phyloP scores from a whole-genome alignment of 208 protist species.

The Trypanosoma theileri region DNA sequence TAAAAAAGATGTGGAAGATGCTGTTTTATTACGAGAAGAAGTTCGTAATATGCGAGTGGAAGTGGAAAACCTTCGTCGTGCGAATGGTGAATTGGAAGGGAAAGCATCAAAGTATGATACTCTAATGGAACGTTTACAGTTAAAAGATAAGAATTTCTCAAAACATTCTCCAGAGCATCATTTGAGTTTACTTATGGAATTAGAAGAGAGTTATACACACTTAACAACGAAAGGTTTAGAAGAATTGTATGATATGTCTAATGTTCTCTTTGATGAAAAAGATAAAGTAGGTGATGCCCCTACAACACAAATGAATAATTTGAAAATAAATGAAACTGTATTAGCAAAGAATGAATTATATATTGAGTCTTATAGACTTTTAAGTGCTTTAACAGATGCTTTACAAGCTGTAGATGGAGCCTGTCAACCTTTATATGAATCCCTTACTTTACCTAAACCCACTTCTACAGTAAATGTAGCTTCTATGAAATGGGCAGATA shows the following conservation, averaged over 20 bases:
- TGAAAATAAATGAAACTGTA: conserved; percentile 44
- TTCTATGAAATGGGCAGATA: conserved; percentile 57
- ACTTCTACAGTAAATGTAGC: conserved; percentile 62
- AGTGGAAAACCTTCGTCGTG: conserved; percentile 5
- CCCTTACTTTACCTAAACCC: conserved; percentile 51
- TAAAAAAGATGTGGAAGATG: conserved; percentile 26
- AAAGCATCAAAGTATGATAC: conserved; percentile 77
- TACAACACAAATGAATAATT: conserved; percentile 47
- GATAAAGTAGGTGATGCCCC: conserved; percentile 24
- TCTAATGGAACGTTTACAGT: conserved; percentile 58
- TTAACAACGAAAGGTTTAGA: conserved; percentile 54
- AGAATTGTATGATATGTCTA: conserved; percentile 35
- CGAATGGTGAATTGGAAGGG: conserved; percentile 42
- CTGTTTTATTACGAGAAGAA: conserved; percentile 33
- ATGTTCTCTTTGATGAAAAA: neutral
- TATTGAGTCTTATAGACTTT: conserved; percentile 53
- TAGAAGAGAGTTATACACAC: conserved; percentile 63
- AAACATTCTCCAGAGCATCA: conserved; percentile 60
- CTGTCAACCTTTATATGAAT: conserved; percentile 68
- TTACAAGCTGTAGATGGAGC: conserved; percentile 54
- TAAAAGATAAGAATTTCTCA: conserved; percentile 59
- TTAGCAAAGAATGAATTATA: conserved; percentile 54
- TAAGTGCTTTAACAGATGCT: conserved; percentile 45
- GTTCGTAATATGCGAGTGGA: conserved; percentile 26
- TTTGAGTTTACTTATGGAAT: conserved; percentile 51